These are phyloP conservation scores for Nectriaceae sp. DNA, from an alignment of 2,329 filamentous ascomycete genomes.

Conservation along the genomic window DNA sequence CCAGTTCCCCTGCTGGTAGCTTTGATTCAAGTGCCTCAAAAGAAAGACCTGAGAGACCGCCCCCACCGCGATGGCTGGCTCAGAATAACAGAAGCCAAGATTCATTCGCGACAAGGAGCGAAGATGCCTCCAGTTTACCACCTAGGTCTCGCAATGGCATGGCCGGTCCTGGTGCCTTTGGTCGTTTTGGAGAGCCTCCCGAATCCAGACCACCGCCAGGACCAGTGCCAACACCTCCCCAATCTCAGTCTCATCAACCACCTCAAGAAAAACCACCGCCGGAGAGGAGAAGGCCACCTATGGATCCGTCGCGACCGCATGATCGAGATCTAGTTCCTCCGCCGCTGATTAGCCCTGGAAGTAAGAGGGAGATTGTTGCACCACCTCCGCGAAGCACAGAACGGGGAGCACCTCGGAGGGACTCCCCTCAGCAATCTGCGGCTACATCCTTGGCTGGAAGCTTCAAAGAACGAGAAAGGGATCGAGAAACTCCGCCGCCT, in stretches of 20 bases:
- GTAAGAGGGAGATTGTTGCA: conserved; percentile 45
- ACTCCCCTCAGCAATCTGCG: conserved; percentile 29
- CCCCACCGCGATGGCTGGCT: conserved; percentile 48
- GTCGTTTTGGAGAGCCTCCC: conserved; percentile 39
- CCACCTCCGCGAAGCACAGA: conserved; percentile 55
- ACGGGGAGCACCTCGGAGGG: conserved; percentile 49
- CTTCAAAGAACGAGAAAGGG: conserved; percentile 37
- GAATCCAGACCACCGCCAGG: conserved; percentile 16
- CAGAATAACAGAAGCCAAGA: conserved; percentile 60
- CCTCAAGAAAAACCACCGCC: conserved; percentile 52
- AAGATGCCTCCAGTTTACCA: conserved; percentile 52
- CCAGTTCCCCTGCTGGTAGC: conserved; percentile 52
- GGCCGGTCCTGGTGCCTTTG: conserved; percentile 39
- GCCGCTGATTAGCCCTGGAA: conserved; percentile 54
- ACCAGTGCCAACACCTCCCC: conserved; percentile 21
- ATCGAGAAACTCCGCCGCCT: conserved; percentile 16
- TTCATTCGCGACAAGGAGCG: conserved; percentile 50
- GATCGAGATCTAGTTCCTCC: conserved; percentile 60
- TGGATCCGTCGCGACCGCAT: conserved; percentile 60
- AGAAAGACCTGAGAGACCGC: conserved; percentile 45
- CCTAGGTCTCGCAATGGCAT: conserved; percentile 56
- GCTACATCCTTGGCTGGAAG: conserved; percentile 32
- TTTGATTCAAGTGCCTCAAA: conserved; percentile 48
- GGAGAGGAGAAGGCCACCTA: conserved; percentile 66
- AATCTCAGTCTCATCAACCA: conserved; percentile 26